These are phyloP conservation scores for Pouteria glomerata DNA, from an alignment of 148 eudicot genomes.

Conservation along the genomic window DNA sequence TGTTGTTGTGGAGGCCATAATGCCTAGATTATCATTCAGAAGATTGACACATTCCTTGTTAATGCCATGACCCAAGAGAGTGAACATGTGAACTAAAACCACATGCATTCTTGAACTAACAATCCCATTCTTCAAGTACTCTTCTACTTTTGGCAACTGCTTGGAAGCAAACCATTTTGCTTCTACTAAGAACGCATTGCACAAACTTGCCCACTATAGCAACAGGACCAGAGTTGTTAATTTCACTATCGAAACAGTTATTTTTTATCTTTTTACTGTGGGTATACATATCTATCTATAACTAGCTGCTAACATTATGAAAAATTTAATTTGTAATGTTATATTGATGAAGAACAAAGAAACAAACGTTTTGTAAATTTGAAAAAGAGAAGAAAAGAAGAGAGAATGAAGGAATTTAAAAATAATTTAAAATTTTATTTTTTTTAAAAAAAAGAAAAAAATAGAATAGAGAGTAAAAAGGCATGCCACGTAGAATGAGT, in stretches of 20 bases:
- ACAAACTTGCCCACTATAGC: constrained; percentile 53
- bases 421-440: too few relatives aligned
- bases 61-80: constrained; percentile 40
- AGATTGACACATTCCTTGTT: background rate
- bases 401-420: too few relatives aligned
- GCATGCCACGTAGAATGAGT: too few relatives aligned
- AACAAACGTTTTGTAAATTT: too few relatives aligned
- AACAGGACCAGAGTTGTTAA: background rate
- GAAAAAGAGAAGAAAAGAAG: too few relatives aligned
- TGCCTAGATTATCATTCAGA: constrained; percentile 15
- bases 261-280: background rate
- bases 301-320: background rate
- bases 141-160: constrained; percentile 34
- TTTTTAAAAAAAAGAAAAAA: too few relatives aligned
- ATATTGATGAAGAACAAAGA: too few relatives aligned
- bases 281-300: background rate
- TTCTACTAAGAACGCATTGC: too few relatives aligned
- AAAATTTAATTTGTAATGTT: too few relatives aligned
- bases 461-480: too few relatives aligned
- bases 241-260: background rate
- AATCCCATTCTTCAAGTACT: too few relatives aligned
- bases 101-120: constrained; percentile 46
- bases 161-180: too few relatives aligned
- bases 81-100: constrained; percentile 32
- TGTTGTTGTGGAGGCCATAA: constrained; percentile 34